These are phyloP conservation scores for Sporothrix globosa DNA, from an alignment of 2,329 filamentous ascomycete species.

Conservation along the genomic window DNA sequence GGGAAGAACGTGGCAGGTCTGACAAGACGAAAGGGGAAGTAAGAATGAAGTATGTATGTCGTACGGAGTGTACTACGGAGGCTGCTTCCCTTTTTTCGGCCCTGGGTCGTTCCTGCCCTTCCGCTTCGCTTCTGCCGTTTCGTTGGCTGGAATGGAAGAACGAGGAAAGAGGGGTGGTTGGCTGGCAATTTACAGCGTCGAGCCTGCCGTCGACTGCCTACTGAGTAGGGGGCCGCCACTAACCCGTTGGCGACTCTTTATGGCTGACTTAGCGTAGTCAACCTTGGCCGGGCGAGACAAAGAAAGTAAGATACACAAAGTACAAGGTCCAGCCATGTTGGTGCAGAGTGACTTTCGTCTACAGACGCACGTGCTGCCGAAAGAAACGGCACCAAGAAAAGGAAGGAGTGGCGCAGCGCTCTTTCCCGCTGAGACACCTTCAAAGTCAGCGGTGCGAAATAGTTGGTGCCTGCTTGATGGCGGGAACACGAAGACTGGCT, in stretches of 20 bases:
- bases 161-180: constrained; percentile 21
- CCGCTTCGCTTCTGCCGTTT: constrained; percentile 16
- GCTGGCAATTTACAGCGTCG: constrained; percentile 3
- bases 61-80: neutral
- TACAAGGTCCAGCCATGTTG: neutral
- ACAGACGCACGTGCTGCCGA: constrained; percentile 12
- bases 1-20: constrained; percentile 3
- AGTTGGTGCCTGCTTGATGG: constrained; percentile 8
- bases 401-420: constrained; percentile 1
- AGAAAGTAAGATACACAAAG: neutral
- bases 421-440: constrained; percentile 7
- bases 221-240: neutral
- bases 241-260: constrained; percentile 2
- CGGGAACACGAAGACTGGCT: neutral
- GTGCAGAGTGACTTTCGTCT: constrained; percentile 15
- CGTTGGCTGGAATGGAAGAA: constrained; percentile 25
- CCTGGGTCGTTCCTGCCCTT: constrained; percentile 25
- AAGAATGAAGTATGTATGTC: neutral
- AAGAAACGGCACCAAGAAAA: neutral
- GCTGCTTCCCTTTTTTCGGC: constrained; percentile 4
- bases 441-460: neutral
- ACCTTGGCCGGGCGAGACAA: constrained; percentile 10
- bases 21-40: constrained; percentile 8
- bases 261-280: constrained; percentile 18
- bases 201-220: neutral